phyloP scores from a whole-genome alignment of 163 green algal species.

The Scenedesmus sp. region DNA sequence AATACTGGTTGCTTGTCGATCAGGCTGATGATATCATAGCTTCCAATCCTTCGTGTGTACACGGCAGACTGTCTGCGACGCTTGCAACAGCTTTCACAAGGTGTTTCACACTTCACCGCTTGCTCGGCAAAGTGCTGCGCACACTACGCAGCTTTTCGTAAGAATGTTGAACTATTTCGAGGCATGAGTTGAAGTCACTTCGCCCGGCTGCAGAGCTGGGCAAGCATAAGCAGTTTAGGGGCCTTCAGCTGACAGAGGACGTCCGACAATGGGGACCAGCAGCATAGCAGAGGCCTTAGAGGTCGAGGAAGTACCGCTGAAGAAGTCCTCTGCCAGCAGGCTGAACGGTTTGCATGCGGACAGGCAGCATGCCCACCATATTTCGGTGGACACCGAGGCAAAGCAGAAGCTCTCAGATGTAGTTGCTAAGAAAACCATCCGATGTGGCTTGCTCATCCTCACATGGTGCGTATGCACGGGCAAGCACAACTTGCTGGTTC shows the following conservation, averaged over 20 bases:
- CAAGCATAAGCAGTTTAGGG: neutral
- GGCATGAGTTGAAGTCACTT: neutral
- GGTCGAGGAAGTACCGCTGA: conserved; percentile 16
- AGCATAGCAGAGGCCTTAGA: neutral
- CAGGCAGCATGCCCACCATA: neutral
- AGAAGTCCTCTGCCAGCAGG: neutral
- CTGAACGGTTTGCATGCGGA: neutral
- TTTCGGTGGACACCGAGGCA: conserved; percentile 28
- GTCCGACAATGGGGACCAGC: neutral
- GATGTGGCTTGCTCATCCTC: conserved; percentile 40
- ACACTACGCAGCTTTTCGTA: neutral
- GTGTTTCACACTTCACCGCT: neutral
- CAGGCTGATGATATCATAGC: neutral
- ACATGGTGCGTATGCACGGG: conserved; percentile 18
- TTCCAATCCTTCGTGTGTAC: neutral
- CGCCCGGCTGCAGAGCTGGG: neutral
- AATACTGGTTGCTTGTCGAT: neutral
- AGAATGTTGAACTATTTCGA: neutral
- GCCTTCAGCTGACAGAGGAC: neutral
- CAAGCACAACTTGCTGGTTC: neutral
- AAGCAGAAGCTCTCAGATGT: conserved; percentile 4
- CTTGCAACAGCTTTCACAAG: neutral
- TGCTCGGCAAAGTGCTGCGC: neutral
- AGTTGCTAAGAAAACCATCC: conserved; percentile 1
- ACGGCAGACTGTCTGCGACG: too few relatives aligned